phyloP scores from a whole-genome alignment of 2,329 filamentous ascomycete species.

The Exophiala mesophila region DNA sequence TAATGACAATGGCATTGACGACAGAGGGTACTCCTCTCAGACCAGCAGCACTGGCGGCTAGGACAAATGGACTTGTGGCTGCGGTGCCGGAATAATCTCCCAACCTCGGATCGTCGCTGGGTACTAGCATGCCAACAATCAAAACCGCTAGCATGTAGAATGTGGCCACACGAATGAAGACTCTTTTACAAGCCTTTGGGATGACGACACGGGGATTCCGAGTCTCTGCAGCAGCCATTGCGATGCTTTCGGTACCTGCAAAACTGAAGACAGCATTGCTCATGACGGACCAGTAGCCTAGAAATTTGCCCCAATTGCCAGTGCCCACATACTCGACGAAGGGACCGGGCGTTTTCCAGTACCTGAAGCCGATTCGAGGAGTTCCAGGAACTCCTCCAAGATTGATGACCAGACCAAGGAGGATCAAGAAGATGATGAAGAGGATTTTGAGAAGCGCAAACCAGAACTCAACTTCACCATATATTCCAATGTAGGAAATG shows the following conservation, averaged over 20 bases:
- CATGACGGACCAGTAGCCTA: slow-evolving; percentile 51
- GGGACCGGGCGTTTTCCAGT: slow-evolving; percentile 65
- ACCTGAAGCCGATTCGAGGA: slow-evolving; percentile 59
- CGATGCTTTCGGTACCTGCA: slow-evolving; percentile 38
- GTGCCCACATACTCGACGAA: slow-evolving; percentile 61
- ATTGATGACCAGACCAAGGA: slow-evolving; percentile 53
- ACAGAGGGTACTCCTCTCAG: slow-evolving; percentile 35
- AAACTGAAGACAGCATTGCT: slow-evolving; percentile 40
- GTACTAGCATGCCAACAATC: slow-evolving; percentile 36
- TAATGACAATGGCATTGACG: slow-evolving; percentile 39
- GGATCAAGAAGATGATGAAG: slow-evolving; percentile 55
- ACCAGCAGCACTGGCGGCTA: slow-evolving; percentile 40
- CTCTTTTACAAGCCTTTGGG: slow-evolving; percentile 38
- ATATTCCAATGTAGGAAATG: slow-evolving; percentile 36
- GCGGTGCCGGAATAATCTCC: slow-evolving; percentile 33
- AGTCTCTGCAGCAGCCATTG: slow-evolving; percentile 39
- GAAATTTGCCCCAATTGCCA: slow-evolving; percentile 57
- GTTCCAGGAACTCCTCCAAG: slow-evolving; percentile 58
- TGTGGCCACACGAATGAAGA: slow-evolving; percentile 36
- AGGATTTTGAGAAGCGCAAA: slow-evolving; percentile 55
- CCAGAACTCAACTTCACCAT: slow-evolving; percentile 51
- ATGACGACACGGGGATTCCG: slow-evolving; percentile 37
- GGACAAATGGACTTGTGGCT: slow-evolving; percentile 49
- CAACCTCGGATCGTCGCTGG: slow-evolving; percentile 32
- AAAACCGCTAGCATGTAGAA: slow-evolving; percentile 37